Evolutionary conservation across 805 yeast species (phyloP).

Genomic region (Candida manassasensis): DNA sequence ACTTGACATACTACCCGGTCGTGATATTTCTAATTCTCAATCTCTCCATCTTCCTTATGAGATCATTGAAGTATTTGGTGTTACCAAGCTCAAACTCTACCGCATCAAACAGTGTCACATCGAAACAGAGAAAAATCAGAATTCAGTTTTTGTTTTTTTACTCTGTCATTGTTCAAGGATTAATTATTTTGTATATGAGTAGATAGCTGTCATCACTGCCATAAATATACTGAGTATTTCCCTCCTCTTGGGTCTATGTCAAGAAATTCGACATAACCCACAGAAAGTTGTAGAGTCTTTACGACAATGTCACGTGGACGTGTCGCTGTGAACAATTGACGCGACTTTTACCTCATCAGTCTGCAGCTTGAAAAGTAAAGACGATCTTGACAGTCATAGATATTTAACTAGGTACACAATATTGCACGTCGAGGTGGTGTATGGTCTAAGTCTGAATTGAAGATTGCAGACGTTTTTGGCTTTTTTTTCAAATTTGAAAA

Average conservation of each 20-base stretch:
- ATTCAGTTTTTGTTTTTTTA: conserved; percentile 84
- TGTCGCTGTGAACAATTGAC: conserved; percentile 1
- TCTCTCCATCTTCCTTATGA: conserved; percentile 57
- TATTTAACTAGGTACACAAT: no score
- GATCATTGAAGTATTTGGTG: conserved; percentile 65
- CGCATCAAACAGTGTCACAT: conserved; percentile 51
- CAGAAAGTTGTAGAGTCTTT: not conserved
- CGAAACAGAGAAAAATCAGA: conserved; percentile 69
- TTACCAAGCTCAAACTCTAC: conserved; percentile 49
- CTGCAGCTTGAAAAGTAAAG: no score
- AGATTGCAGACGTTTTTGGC: no score
- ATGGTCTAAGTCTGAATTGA: no score
- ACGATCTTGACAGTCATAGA: no score
- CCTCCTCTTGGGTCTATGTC: no score
- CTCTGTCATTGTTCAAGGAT: conserved; percentile 74
- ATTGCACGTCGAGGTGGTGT: no score
- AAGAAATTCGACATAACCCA: no score
- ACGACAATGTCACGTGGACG: conserved; percentile 3
- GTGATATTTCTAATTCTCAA: conserved; percentile 35
- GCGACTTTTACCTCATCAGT: conserved; percentile 1
- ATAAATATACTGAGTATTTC: not conserved
- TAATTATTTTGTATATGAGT: conserved; percentile 68
- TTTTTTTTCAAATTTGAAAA: no score
- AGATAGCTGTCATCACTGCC: conserved; percentile 10
- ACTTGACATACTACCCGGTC: conserved; percentile 31